Percentiles rank a stretch among this genome's conserved stretches.
Evolutionary conservation across 2,329 filamentous ascomycete genomes (phyloP).

Genomic region (Neopestalotiopsis clavispora): DNA sequence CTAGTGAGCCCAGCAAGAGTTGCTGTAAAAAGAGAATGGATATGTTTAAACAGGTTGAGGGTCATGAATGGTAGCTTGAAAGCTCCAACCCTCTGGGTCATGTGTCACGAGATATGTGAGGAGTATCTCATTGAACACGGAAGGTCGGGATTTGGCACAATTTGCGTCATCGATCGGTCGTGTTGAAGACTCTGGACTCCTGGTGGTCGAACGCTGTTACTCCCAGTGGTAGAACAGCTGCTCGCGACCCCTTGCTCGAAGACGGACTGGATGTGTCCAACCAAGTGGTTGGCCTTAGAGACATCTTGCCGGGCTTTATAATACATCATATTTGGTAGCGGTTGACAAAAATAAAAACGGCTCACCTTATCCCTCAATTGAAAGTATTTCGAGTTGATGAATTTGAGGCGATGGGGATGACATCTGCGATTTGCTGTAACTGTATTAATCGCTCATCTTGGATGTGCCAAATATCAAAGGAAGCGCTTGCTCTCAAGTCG

Average conservation of each 20-base stretch:
- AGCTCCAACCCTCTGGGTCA: slow-evolving; percentile 48
- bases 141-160: neutral
- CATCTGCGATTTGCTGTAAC: too few species aligned
- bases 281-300: slow-evolving; percentile 20
- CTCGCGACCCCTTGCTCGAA: slow-evolving; percentile 5
- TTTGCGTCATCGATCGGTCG: neutral
- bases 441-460: too few species aligned
- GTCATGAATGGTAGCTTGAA: slow-evolving; percentile 54
- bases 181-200: slow-evolving; percentile 13
- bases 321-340: slow-evolving; percentile 12
- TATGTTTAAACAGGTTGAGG: slow-evolving; percentile 36
- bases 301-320: slow-evolving; percentile 10
- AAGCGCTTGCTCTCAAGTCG: too few species aligned
- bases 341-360: slow-evolving; percentile 15
- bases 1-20: slow-evolving; percentile 40
- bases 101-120: slow-evolving; percentile 17
- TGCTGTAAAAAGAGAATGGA: slow-evolving; percentile 30
- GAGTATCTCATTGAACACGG: slow-evolving; percentile 2
- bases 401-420: too few species aligned
- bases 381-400: neutral
- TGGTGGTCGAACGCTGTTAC: slow-evolving; percentile 18
- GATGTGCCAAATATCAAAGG: too few species aligned
- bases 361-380: neutral
- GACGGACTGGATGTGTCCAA: slow-evolving; percentile 11
- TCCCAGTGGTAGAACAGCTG: slow-evolving; percentile 20